Evolutionary conservation across 495 filamentous ascomycete species (phyloP).

Genomic region (Aspergillus biplanus): DNA sequence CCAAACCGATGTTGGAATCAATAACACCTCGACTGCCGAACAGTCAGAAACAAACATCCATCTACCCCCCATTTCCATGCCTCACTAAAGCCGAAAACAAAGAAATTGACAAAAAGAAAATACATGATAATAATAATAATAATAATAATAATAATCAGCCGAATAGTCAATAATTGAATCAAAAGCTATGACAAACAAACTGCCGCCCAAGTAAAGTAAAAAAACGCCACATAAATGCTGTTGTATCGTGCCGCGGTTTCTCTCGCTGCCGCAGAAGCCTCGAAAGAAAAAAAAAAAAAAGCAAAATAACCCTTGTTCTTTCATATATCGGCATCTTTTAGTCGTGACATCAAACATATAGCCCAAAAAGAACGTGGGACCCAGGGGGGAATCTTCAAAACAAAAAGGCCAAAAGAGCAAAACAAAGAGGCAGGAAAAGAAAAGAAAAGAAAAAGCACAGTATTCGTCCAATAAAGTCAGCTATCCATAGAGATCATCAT

Average conservation of each 20-base stretch:
- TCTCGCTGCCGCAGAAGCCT: neutral
- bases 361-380: neutral
- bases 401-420: conserved; percentile 8
- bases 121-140: neutral
- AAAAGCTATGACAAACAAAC: conserved; percentile 9
- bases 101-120: neutral
- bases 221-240: conserved; percentile 20
- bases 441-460: neutral
- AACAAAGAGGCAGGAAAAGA: conserved; percentile 11
- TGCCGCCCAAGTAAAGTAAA: conserved; percentile 17
- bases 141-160: no score
- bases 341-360: conserved; percentile 1
- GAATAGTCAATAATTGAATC: neutral
- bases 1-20: neutral
- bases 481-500: conserved; percentile 52
- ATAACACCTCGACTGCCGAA: neutral
- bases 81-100: neutral
- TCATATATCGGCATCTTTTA: neutral
- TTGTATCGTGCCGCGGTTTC: conserved; percentile 10
- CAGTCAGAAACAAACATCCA: neutral
- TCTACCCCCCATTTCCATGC: neutral
- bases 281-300: conserved; percentile 2
- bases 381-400: neutral
- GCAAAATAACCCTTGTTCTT: neutral
- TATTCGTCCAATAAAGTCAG: neutral